Conservation (phyloP, 2,329 filamentous ascomycete species). For the Neofusicoccum cordaticola region DNA sequence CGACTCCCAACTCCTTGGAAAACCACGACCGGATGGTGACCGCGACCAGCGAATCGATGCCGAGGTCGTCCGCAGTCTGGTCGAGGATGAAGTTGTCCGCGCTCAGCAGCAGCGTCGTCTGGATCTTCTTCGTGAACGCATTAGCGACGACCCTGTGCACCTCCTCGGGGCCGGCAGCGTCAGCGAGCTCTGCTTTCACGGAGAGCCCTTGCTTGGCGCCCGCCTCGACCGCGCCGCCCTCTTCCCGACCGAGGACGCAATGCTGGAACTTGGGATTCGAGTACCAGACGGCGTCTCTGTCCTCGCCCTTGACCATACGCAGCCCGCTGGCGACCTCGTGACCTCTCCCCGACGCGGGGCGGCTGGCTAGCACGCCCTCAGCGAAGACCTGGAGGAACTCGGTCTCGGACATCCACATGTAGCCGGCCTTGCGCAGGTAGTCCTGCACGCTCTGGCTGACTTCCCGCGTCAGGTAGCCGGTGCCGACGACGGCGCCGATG, state of each 20-base stretch:
- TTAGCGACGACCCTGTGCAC: too few species aligned
- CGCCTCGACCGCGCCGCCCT: background rate
- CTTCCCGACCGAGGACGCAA: background rate
- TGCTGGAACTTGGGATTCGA: background rate
- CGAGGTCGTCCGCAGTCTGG: background rate
- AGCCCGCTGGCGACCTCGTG: background rate
- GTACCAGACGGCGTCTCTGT: background rate
- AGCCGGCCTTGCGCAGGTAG: background rate
- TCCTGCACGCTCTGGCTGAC: background rate
- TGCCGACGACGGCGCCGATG: constrained; percentile 40
- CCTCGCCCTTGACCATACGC: background rate
- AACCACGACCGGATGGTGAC: constrained; percentile 50
- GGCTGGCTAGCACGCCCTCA: constrained; percentile 47
- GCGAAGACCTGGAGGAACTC: constrained; percentile 54
- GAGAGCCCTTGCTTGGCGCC: background rate
- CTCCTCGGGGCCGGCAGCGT: background rate
- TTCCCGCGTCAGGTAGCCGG: constrained; percentile 39
- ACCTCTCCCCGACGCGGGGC: background rate
- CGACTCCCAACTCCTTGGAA: constrained; percentile 41
- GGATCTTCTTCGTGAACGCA: too few species aligned
- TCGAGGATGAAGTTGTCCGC: background rate
- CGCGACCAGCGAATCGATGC: constrained; percentile 39
- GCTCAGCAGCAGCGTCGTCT: too few species aligned
- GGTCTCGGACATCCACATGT: constrained; percentile 43
- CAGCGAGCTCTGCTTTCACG: background rate